These are phyloP conservation scores for Tricholoma sp. DNA, from an alignment of 768 basidiomycete species.

Conservation along the genomic window DNA sequence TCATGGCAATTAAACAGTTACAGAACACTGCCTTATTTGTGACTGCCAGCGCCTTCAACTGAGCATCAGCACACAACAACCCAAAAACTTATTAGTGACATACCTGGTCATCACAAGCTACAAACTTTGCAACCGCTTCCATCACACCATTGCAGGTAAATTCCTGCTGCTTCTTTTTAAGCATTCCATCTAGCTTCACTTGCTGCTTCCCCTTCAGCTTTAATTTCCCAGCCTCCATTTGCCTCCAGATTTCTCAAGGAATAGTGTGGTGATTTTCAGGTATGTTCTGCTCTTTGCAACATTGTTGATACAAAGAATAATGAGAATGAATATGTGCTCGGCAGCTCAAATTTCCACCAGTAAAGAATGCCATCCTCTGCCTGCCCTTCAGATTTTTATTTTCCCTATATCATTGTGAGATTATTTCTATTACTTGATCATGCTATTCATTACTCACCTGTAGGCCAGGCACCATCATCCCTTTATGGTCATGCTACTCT, in stretches of 20 bases:
- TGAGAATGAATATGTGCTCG: conserved; percentile 11
- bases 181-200: too few relatives aligned
- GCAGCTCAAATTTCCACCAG: conserved; percentile 11
- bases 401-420: background rate
- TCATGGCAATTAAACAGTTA: conserved; percentile 2
- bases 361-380: conserved; percentile 5
- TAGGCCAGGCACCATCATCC: background rate
- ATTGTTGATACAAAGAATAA: conserved; percentile 3
- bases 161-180: background rate
- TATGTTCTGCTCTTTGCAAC: conserved; percentile 8
- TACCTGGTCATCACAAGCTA: background rate
- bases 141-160: background rate
- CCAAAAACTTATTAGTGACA: background rate
- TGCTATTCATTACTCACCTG: background rate
- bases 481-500: background rate
- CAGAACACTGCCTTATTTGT: conserved; percentile 1
- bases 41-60: too few relatives aligned
- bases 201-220: background rate
- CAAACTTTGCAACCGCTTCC: background rate
- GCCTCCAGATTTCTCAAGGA: background rate
- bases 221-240: background rate
- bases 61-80: too few relatives aligned
- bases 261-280: background rate
- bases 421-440: background rate
- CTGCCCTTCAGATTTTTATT: background rate